Conservation (phyloP, 1,284 basidiomycete species). For the Fomitopsis pinicola region DNA sequence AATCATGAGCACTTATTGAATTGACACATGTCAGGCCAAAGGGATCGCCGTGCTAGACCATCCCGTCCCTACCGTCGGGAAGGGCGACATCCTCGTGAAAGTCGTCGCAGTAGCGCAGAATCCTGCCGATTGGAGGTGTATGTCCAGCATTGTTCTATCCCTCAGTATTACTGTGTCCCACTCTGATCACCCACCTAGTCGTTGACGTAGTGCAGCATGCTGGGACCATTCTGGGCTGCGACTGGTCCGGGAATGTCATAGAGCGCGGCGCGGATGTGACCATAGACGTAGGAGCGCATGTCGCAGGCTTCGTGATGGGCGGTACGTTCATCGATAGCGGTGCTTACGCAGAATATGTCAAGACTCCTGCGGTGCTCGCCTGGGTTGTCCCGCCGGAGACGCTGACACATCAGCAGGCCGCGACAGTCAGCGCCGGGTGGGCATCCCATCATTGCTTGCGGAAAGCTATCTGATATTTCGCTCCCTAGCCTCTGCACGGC, state of each 20-base stretch:
- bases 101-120: slow-evolving; percentile 22
- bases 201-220: slow-evolving; percentile 10
- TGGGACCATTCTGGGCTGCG: slow-evolving; percentile 23
- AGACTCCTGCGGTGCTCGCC: slow-evolving; percentile 25
- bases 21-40: neutral
- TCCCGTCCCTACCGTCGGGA: slow-evolving; percentile 20
- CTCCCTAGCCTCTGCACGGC: slow-evolving; percentile 28
- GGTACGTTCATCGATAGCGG: slow-evolving; percentile 24
- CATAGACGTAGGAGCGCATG: slow-evolving; percentile 18
- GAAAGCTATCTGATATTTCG: neutral
- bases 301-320: slow-evolving; percentile 23
- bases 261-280: slow-evolving; percentile 20
- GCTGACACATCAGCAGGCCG: slow-evolving; percentile 31
- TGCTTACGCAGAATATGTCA: slow-evolving; percentile 38
- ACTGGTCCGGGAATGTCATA: slow-evolving; percentile 22
- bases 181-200: slow-evolving; percentile 4
- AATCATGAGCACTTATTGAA: too few species aligned
- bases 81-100: slow-evolving; percentile 24
- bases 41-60: slow-evolving; percentile 16
- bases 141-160: neutral
- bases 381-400: slow-evolving; percentile 30
- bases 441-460: slow-evolving; percentile 5
- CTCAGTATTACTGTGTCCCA: neutral
- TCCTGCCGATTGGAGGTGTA: slow-evolving; percentile 26
- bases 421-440: slow-evolving; percentile 33